These are phyloP conservation scores for Monascus purpureus DNA, from an alignment of 495 filamentous ascomycete genomes.

Conservation along the genomic window DNA sequence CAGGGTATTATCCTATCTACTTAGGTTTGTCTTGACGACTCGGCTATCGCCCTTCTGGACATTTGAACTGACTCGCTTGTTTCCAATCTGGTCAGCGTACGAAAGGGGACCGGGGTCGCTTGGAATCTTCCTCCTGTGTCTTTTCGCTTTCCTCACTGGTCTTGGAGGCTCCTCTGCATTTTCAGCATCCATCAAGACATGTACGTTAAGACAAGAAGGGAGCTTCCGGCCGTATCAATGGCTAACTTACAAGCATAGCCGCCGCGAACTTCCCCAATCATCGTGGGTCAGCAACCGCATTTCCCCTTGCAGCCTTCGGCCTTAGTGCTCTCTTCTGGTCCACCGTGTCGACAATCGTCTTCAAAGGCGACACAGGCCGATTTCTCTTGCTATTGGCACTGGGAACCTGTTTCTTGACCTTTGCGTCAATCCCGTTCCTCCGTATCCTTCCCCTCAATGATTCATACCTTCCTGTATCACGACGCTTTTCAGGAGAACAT, in stretches of 20 bases:
- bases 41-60: not conserved
- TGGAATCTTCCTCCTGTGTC: conserved; percentile 54
- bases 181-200: conserved; percentile 66
- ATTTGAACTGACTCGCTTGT: conserved; percentile 1
- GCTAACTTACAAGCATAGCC: conserved; percentile 39
- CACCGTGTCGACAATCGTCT: conserved; percentile 55
- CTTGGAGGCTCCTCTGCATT: conserved; percentile 82
- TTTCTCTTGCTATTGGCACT: conserved; percentile 69
- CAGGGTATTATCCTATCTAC: conserved; percentile 74
- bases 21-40: conserved; percentile 26
- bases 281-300: conserved; percentile 85
- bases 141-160: conserved; percentile 75
- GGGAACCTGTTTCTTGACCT: conserved; percentile 63
- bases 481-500: conserved; percentile 22
- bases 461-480: conserved; percentile 52
- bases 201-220: conserved; percentile 24
- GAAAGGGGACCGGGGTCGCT: conserved; percentile 40
- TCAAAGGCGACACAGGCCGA: conserved; percentile 67
- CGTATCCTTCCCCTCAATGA: conserved; percentile 51
- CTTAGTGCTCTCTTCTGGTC: conserved; percentile 96
- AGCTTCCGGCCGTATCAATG: no score
- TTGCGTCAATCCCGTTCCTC: conserved; percentile 68
- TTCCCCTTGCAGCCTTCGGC: conserved; percentile 85
- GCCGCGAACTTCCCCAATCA: conserved; percentile 87
- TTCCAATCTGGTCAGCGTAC: conserved; percentile 23